These are phyloP conservation scores for Salix exigua DNA, from an alignment of 345 rosid species.

Conservation along the genomic window DNA sequence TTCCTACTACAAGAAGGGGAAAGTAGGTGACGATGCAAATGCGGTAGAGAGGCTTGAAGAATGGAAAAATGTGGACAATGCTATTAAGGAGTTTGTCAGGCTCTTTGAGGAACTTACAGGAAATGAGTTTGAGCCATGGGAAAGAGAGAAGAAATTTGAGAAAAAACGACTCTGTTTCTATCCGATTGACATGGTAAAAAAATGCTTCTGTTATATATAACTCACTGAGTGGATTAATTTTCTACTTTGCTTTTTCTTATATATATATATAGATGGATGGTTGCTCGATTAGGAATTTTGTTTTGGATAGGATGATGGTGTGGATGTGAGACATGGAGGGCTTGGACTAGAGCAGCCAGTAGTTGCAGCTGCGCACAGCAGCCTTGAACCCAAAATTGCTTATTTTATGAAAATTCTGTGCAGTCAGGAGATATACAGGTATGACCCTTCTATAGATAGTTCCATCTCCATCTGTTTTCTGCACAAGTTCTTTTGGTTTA, in stretches of 20 bases:
- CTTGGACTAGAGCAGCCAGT: slow-evolving; percentile 68
- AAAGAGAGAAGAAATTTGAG: slow-evolving; percentile 65
- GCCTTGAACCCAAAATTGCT: slow-evolving; percentile 63
- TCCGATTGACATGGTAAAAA: slow-evolving; percentile 71
- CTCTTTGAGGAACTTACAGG: slow-evolving; percentile 72
- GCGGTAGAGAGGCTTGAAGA: slow-evolving; percentile 72
- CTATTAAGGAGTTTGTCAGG: slow-evolving; percentile 59
- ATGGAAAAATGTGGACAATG: slow-evolving; percentile 52
- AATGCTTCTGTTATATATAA: background rate
- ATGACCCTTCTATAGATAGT: background rate
- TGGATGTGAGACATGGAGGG: slow-evolving; percentile 73
- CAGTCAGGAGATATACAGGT: slow-evolving; percentile 75
- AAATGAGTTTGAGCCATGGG: slow-evolving; percentile 82
- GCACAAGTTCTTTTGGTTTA: too few species aligned
- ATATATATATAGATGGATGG: background rate
- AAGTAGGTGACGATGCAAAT: slow-evolving; percentile 54
- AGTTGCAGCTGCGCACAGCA: slow-evolving; percentile 54
- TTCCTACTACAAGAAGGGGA: slow-evolving; percentile 70
- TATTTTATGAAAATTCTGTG: slow-evolving; percentile 60
- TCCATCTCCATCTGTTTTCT: background rate
- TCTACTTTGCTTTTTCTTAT: background rate
- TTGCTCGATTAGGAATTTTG: background rate
- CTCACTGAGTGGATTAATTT: too few species aligned
- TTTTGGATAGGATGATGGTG: slow-evolving; percentile 53
- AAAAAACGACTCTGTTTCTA: slow-evolving; percentile 57